Evolutionary conservation across 305 asterid genomes (phyloP), one percentile per base, ranked within the genome.

Genomic region (Plantago coronopus): DNA sequence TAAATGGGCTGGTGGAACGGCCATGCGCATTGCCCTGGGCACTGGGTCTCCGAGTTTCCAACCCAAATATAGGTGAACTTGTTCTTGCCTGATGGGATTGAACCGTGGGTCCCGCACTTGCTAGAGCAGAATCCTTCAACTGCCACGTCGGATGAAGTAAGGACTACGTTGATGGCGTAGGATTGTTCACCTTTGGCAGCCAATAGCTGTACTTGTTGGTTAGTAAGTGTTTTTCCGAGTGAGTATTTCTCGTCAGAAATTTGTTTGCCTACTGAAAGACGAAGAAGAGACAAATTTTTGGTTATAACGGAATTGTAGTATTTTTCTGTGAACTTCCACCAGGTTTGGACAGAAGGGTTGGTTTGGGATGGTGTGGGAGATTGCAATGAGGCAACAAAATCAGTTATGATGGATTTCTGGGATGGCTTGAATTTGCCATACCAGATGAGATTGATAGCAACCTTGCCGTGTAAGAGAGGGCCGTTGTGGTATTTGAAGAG

Each of bases 391-490:
- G 77, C 62, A 6, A 83, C 59, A 72, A 83, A 83, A 59, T 83
- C 85, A 34, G 83, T 56, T 25, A 83, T 66, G 11, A 79, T 79
- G 37, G 83, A 67, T 53, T 74, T 74, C 40, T 81, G 83, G 2
- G 82, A 66, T 1, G 86, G 79, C 21, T 61, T 81, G 77, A 79
- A 84, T 8, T 72, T 70, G n/a, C 91, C 91, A 38, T 84, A 84
- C 91, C 91, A 81, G 7, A 81, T 79, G 37, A 81, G 76, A 59
- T 78, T 79, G 21, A 81, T 69, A 21, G 86, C 51, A 65, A 79
- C 70, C 59, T 66, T 66, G 29, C 88, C 88, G 12, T 54, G 62
- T 10, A 84, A 81, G 43, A 84, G 86, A 12, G 84, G 71, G 17
- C 91, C 91, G 17, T 81, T 81, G 72, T 84, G 91, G 70, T 77